phyloP scores from a whole-genome alignment of 768 basidiomycete genomes.

The Tulasnella sp. region DNA sequence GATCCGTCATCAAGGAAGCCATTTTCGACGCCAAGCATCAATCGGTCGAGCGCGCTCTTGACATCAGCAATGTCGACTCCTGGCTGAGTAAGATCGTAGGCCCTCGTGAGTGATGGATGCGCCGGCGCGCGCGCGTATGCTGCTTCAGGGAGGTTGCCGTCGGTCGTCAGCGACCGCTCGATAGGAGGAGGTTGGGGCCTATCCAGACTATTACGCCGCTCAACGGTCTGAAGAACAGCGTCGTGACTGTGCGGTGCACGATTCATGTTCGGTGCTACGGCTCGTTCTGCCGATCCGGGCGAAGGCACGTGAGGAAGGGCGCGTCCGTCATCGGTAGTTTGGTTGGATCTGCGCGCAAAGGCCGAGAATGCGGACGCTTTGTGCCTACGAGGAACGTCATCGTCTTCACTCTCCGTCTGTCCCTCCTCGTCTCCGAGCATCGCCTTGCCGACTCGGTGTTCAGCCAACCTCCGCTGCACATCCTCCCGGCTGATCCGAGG shows the following conservation, averaged over 20 bases:
- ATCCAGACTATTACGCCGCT: neutral
- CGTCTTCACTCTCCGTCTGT: neutral
- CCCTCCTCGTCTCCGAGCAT: conserved; percentile 2
- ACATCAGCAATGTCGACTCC: conserved; percentile 36
- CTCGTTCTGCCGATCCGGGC: neutral
- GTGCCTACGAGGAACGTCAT: neutral
- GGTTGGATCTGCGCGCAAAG: neutral
- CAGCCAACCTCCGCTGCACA: conserved; percentile 8
- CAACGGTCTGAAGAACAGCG: neutral
- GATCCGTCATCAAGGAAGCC: conserved; percentile 11
- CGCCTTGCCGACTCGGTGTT: neutral
- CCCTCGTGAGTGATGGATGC: neutral
- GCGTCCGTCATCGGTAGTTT: neutral
- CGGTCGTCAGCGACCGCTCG: neutral
- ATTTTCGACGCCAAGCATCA: conserved; percentile 32
- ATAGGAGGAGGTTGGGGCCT: neutral
- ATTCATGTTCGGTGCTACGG: neutral
- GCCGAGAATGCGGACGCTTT: neutral
- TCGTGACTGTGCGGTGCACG: neutral
- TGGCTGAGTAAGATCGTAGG: conserved; percentile 4
- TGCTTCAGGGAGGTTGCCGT: neutral
- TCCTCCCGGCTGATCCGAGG: conserved; percentile 15
- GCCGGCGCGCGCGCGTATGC: neutral
- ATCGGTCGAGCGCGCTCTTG: conserved; percentile 57
- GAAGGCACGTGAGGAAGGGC: conserved; percentile 3